phyloP scores from a whole-genome alignment of 495 filamentous ascomycete genomes.

The Poronia punctata region DNA sequence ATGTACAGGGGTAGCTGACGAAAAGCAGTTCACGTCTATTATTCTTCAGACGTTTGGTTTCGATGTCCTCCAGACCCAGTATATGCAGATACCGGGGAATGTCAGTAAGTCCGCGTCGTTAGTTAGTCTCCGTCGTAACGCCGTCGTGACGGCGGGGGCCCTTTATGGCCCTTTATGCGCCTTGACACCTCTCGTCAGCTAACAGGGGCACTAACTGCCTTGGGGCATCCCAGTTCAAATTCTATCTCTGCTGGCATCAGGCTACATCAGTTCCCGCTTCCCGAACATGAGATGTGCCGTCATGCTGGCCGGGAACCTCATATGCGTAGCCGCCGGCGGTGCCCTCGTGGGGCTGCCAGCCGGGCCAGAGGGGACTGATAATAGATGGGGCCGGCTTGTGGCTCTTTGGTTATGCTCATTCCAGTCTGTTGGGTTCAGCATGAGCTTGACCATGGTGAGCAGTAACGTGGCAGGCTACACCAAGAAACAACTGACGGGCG shows the following conservation, averaged over 20 bases:
- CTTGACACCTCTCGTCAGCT: background rate
- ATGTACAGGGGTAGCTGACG: background rate
- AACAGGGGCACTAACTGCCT: background rate
- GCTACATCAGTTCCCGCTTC: conserved; percentile 33
- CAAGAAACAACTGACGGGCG: conserved; percentile 49
- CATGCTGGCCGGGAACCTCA: conserved; percentile 33
- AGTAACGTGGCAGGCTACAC: conserved; percentile 50
- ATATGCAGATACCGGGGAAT: conserved; percentile 41
- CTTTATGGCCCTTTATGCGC: background rate
- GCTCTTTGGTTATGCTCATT: conserved; percentile 38
- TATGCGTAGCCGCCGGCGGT: conserved; percentile 34
- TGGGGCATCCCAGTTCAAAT: conserved; percentile 25
- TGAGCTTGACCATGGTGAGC: conserved; percentile 34
- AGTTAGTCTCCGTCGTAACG: background rate
- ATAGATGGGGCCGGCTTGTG: conserved; percentile 49
- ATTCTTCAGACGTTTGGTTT: conserved; percentile 49
- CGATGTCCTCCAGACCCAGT: conserved; percentile 48
- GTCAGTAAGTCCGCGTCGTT: conserved; percentile 22
- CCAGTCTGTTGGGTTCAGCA: conserved; percentile 34
- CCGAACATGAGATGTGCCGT: conserved; percentile 33
- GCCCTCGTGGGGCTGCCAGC: conserved; percentile 25
- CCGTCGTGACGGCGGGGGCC: background rate
- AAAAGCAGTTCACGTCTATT: conserved; percentile 31
- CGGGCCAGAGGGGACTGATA: conserved; percentile 28
- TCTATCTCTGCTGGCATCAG: conserved; percentile 27